Evolutionary conservation across 2,329 filamentous ascomycete species (phyloP), one percentile per base, ranked within the genome.

Genomic region (Colletotrichum camelliae): DNA sequence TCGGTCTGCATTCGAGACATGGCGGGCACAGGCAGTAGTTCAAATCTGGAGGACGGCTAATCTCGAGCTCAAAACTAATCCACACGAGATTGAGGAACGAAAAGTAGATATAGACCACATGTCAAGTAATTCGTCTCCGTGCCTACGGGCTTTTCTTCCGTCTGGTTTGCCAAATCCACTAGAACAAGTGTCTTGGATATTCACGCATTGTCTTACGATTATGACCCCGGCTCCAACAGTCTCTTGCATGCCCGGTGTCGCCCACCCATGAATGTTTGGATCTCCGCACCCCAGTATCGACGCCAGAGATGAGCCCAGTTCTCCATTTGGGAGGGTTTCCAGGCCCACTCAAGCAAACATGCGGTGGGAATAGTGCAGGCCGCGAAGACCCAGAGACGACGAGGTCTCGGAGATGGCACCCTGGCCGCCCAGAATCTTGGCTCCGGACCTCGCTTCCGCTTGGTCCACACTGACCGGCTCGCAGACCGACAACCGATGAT

Each of bases 1-100:
- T 78, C 67, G 10, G 74, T 79, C 4, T 74, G 43, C 78, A 79
- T 79, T n/a, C 77, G 75, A 70, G 67, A 58, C 67, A 69, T 69
- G 33, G n/a, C 18, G 24, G 33, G 21, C 12, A 21, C 33, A 29
- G 27, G 21, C 37, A 15, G 27, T 31, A 52, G 5, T n/a, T n/a
- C 39, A 24, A 35, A 33, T 52, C 18, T 52, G 10, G 43, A 48
- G 5, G n/a, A 21, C 7, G n/a, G 10, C 0, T 7, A 48, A 7
- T 7, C 5, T 48, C 1, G 10, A 48, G 10, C n/a, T 13, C n/a
- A 10, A 21, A 13, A 24, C 24, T 24, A 24, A n/a, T 21, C n/a
- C n/a, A 21, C n/a, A 1, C 2, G 5, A n/a, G 43, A 13, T 5
- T 1, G 43, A 48, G 43, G 43, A 48, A n/a, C 43, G n/a, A 21